Evolutionary conservation across 345 rosid genomes (phyloP).

Genomic region (Camelina laxa): DNA sequence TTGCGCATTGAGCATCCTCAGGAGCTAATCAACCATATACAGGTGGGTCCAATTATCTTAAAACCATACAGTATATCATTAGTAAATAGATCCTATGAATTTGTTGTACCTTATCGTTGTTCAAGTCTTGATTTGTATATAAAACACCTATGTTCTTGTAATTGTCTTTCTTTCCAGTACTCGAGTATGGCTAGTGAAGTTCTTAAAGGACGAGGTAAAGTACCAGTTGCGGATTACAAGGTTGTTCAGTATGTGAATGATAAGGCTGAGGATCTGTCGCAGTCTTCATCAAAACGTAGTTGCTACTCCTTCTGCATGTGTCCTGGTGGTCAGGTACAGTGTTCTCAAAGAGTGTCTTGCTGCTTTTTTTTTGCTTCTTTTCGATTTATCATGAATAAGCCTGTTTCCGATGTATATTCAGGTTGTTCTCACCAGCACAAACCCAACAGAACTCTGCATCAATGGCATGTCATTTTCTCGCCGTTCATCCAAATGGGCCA

Average conservation of each 20-base stretch:
- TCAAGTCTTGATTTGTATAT: slow-evolving; percentile 8
- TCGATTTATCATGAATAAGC: not conserved
- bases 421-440: slow-evolving; percentile 93
- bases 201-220: slow-evolving; percentile 80
- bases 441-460: slow-evolving; percentile 85
- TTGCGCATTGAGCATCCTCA: slow-evolving; percentile 98
- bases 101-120: not conserved
- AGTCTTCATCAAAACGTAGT: slow-evolving; percentile 52
- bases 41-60: slow-evolving; percentile 51
- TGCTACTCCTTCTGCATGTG: slow-evolving; percentile 99
- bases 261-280: slow-evolving; percentile 42
- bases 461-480: slow-evolving; percentile 99
- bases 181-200: slow-evolving; percentile 74
- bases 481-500: slow-evolving; percentile 95
- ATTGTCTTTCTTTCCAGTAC: slow-evolving; percentile 49
- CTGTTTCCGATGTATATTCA: slow-evolving; percentile 41
- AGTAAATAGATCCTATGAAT: slow-evolving; percentile 10
- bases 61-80: not conserved
- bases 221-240: slow-evolving; percentile 96
- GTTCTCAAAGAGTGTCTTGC: slow-evolving; percentile 9
- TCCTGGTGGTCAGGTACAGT: slow-evolving; percentile 94
- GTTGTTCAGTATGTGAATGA: slow-evolving; percentile 65
- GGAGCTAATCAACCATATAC: slow-evolving; percentile 84
- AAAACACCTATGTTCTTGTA: slow-evolving; percentile 10
- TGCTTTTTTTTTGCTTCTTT: not conserved